Conservation (phyloP, 495 filamentous ascomycete genomes). For the Xylaria grammica region DNA sequence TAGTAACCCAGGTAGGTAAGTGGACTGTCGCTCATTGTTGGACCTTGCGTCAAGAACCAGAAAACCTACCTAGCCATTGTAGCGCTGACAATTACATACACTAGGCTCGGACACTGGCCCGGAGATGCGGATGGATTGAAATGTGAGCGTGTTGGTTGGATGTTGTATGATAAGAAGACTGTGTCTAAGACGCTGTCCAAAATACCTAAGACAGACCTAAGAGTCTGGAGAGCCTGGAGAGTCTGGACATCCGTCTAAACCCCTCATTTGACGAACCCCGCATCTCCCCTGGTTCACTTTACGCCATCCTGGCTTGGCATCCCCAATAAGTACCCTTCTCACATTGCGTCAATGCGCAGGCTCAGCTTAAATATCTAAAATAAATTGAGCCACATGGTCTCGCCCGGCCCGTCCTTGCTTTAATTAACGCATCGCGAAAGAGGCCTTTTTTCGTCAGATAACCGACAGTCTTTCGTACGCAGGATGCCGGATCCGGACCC, state of each 20-base stretch:
- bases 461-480: neutral
- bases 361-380: neutral
- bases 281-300: neutral
- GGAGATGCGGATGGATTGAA: constrained; percentile 16
- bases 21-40: neutral
- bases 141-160: neutral
- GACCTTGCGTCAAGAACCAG: neutral
- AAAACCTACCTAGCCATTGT: neutral
- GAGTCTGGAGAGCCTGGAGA: neutral
- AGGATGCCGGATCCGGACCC: neutral
- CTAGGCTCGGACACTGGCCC: neutral
- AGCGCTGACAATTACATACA: neutral
- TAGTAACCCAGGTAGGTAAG: neutral
- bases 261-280: constrained; percentile 21
- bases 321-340: constrained; percentile 8
- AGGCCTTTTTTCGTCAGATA: neutral
- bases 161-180: neutral
- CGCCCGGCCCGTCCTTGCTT: neutral
- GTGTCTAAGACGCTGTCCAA: neutral
- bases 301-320: constrained; percentile 3
- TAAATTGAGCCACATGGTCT: constrained; percentile 3
- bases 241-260: neutral
- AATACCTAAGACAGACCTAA: too few species aligned
- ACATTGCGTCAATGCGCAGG: neutral
- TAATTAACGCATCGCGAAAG: constrained; percentile 5